Evolutionary conservation across 371 early-diverging fungal species (phyloP).

Genomic region (Saksenaea vasiformis): DNA sequence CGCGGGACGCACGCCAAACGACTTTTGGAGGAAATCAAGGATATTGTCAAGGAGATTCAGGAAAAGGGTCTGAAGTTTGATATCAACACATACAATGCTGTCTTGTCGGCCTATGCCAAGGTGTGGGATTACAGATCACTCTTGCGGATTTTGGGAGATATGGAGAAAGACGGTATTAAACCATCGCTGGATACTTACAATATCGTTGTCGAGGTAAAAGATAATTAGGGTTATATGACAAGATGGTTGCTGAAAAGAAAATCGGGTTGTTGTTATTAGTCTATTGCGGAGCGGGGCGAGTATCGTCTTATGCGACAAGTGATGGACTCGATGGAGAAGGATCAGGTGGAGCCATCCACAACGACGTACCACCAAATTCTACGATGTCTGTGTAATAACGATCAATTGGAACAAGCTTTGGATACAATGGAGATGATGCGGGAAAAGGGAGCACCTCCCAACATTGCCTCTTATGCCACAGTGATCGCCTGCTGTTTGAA

Average conservation of each 20-base stretch:
- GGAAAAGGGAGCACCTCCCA: conserved; percentile 34
- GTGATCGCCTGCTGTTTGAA: conserved; percentile 44
- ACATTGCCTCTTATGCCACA: conserved; percentile 32
- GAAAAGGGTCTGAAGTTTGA: conserved; percentile 41
- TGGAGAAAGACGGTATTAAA: conserved; percentile 29
- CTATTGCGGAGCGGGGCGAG: conserved; percentile 27
- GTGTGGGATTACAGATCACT: conserved; percentile 15
- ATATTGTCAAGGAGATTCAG: conserved; percentile 34
- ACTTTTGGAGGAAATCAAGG: conserved; percentile 15
- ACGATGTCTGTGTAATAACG: conserved; percentile 38
- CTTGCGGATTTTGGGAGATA: conserved; percentile 24
- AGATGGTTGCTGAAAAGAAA: neutral
- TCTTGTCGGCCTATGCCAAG: conserved; percentile 48
- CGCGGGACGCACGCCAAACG: conserved; percentile 12
- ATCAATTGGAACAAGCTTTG: conserved; percentile 47
- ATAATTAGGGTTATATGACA: neutral
- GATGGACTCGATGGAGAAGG: conserved; percentile 35
- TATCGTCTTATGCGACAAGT: conserved; percentile 22
- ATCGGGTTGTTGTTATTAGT: too few species aligned
- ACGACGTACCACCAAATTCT: conserved; percentile 47
- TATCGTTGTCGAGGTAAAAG: conserved; percentile 30
- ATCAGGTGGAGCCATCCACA: conserved; percentile 29
- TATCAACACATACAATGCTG: conserved; percentile 49
- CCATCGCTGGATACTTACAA: conserved; percentile 42
- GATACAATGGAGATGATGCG: conserved; percentile 53